Base-by-base conservation (phyloP, 2,329 filamentous ascomycete genomes). In the Chaetomium sp. region DNA sequence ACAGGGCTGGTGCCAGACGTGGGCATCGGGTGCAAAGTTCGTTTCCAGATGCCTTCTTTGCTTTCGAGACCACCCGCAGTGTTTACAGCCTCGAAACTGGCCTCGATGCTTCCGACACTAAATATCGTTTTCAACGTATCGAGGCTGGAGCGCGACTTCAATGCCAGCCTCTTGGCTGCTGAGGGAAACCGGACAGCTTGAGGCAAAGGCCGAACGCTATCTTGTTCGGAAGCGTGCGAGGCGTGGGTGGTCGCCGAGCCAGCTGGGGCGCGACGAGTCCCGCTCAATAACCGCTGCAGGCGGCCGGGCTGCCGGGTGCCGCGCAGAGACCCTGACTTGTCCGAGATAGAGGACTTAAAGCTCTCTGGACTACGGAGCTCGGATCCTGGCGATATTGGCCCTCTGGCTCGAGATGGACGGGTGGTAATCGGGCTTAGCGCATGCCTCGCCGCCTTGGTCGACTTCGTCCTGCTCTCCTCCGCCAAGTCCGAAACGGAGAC, bases 61-160 rank as follows among this genome's bases (percentile, higher is more conserved):
- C 63, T 33, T 16, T 68, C 60, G 4, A 35, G 54, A 9, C 67
- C 65, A 6, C 60, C 25, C 2, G 56, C 62, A 19, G 65, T 60
- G 25, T 67, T 68, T 7, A 66, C 57, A 6, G 69, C 64, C 16
- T 75, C 74, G 29, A 72, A 70, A 47, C 66, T 73, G 19, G 70
- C 66, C 54, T 82, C 80, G 21, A 79, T 72, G 57, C 81, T 83
- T 6, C 79, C 81, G 9, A 83, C 81, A 65, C 82, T 83, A 59
- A 83, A 70, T 21, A 84, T 83, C 1, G 81, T 83, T 59, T 80
- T 80, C 29, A 83, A 70, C 0, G 80, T 82, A 29, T 83, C 81
- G 67, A 78, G 78, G 69, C 79, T 83, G n/a, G 75, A 69, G 35
- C 80, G 77, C 0, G 74, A 72, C 53, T 75, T 78, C 54, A 81